A percentile compares a stretch with the other conserved stretches of the same genome.
Evolutionary conservation across 1,284 basidiomycete genomes (phyloP).

Genomic region (Garcileccinum viscosum): DNA sequence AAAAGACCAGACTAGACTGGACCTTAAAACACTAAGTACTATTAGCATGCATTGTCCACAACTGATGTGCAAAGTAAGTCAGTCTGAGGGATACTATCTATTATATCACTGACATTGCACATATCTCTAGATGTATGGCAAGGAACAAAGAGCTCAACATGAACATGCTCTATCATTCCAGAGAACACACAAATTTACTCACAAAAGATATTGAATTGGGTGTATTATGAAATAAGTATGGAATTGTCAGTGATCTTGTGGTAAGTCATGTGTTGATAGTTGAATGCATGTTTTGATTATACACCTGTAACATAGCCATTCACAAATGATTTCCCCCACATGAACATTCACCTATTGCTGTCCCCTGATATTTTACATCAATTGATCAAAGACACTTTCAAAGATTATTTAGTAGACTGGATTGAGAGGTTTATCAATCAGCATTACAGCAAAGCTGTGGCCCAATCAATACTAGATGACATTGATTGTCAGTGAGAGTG

Average conservation of each 20-base stretch:
- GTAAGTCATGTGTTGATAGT: too few relatives aligned
- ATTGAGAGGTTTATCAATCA: not conserved
- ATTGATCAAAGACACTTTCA: not conserved
- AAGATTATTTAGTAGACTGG: slow-evolving; percentile 1
- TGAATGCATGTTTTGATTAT: too few relatives aligned
- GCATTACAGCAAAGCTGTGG: not conserved
- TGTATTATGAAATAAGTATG: slow-evolving; percentile 1
- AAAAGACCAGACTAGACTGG: too few relatives aligned
- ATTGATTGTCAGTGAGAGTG: not conserved
- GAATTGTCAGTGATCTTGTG: not conserved
- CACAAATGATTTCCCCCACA: not conserved
- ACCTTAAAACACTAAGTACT: too few relatives aligned
- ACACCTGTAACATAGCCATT: not conserved
- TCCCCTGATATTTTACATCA: not conserved
- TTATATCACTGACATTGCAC: not conserved
- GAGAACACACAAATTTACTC: not conserved
- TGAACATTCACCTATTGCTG: not conserved
- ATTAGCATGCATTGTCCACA: not conserved
- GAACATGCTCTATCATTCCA: not conserved
- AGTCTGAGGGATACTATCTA: not conserved
- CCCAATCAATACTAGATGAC: not conserved
- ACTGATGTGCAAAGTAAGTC: slow-evolving; percentile 3
- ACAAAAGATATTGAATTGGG: not conserved
- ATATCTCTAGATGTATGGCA: slow-evolving; percentile 1
- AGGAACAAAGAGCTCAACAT: not conserved